Evolutionary conservation across 805 yeast species (phyloP), one percentile per base, ranked within the genome.

Genomic region (Candida ovalis): DNA sequence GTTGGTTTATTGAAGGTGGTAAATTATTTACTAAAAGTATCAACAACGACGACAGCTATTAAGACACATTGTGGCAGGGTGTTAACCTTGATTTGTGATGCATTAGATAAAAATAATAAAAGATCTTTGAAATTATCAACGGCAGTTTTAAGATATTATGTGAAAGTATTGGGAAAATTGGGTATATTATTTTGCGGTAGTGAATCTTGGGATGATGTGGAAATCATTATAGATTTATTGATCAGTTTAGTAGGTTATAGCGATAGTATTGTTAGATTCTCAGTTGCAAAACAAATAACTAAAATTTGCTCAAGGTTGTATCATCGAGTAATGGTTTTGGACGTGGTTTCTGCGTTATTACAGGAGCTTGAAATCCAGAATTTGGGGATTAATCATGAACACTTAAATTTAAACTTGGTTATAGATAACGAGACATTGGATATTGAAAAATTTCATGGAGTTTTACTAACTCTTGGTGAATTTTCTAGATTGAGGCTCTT

Each of bases 271-370:
- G 75, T 84, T 2, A 67, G 97, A 45, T 83, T 82, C 52, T 69
- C 80, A 1, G 69, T 84, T 30, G 86, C 96, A 0, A 86, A 84
- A 60, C 80, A 83, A 22, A 62, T 86, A 24, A 78, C 86, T 4
- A 71, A 78, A 40, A 59, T 88, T 4, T 60, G 69, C 10, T 44
- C 23, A 62, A 0, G 50, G 56, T 5, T 54, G 70, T 15, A 65
- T 69, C 1, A 46, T 52, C 0, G 64, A 64, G 23, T 70, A 73
- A 51, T 71, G 70, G n/a, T 9, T n/a, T 57, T 59, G 6, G 85
- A 81, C 47, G 48, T 80, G 17, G 62, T 72, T 2, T 22, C 35
- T 3, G 66, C 60, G 43, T 47, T 77, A 45, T 15, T 75, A 1
- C 45, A 47, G 7, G 69, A 68, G 46, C 54, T 76, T 41, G 71